These are phyloP conservation scores for Myrmaecium sp. DNA, from an alignment of 2,329 filamentous ascomycete species.

Conservation along the genomic window DNA sequence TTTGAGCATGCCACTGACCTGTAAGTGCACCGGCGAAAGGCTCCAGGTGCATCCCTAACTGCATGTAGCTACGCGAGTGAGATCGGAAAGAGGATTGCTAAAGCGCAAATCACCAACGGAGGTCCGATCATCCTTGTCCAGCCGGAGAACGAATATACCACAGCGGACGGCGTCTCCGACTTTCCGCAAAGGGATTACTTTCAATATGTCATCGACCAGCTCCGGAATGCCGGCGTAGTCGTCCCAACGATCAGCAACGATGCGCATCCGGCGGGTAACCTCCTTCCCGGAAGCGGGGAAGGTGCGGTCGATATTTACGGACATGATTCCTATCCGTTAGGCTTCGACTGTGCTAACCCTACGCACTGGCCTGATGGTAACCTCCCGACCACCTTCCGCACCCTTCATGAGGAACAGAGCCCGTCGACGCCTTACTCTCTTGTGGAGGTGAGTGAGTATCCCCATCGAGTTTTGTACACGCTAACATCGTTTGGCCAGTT, in stretches of 20 bases:
- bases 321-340: slow-evolving; percentile 46
- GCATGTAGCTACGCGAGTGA: slow-evolving; percentile 38
- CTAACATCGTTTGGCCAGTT: slow-evolving; percentile 27
- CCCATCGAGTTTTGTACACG: slow-evolving; percentile 4
- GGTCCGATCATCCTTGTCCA: slow-evolving; percentile 66
- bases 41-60: slow-evolving; percentile 1
- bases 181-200: slow-evolving; percentile 56
- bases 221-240: slow-evolving; percentile 48
- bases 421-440: slow-evolving; percentile 50
- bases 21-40: slow-evolving; percentile 21
- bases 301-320: slow-evolving; percentile 49
- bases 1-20: slow-evolving; percentile 52
- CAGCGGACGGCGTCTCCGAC: slow-evolving; percentile 27
- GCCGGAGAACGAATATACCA: slow-evolving; percentile 66
- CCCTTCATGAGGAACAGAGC: slow-evolving; percentile 40
- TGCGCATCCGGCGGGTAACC: slow-evolving; percentile 40
- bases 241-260: slow-evolving; percentile 67
- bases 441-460: slow-evolving; percentile 30
- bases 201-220: slow-evolving; percentile 52
- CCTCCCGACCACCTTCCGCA: slow-evolving; percentile 40
- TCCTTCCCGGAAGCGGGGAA: slow-evolving; percentile 39
- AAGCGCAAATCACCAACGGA: slow-evolving; percentile 65
- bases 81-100: slow-evolving; percentile 50
- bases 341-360: slow-evolving; percentile 45
- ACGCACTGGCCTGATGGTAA: slow-evolving; percentile 39